phyloP scores from a whole-genome alignment of 495 filamentous ascomycete genomes.

The Tetracladium setigerum region DNA sequence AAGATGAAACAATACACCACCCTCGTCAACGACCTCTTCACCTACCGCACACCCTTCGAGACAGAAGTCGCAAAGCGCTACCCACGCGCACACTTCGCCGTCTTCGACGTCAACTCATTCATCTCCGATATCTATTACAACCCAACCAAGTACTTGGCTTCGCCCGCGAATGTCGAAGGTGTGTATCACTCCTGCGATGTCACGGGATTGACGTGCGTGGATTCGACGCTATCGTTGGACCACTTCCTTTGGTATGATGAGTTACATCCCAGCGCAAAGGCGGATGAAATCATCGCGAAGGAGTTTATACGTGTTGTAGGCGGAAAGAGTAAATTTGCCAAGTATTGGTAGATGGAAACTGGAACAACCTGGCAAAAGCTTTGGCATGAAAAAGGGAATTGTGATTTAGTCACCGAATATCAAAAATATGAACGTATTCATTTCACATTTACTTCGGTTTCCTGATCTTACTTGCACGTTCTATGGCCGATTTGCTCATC shows the following conservation, averaged over 20 bases:
- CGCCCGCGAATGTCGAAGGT: conserved; percentile 55
- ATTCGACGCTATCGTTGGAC: conserved; percentile 17
- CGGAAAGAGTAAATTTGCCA: conserved; percentile 50
- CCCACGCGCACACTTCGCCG: conserved; percentile 50
- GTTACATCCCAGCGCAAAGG: conserved; percentile 58
- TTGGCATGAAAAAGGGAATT: no score
- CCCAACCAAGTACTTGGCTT: conserved; percentile 50
- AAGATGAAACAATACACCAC: conserved; percentile 58
- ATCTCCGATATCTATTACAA: conserved; percentile 55
- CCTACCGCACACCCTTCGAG: conserved; percentile 53
- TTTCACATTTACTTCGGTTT: no score
- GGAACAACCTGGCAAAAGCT: no score
- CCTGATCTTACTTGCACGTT: no score
- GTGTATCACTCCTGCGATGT: conserved; percentile 45
- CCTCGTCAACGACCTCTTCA: conserved; percentile 51
- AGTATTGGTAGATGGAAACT: conserved; percentile 34
- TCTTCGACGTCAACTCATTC: conserved; percentile 58
- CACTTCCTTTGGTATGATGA: conserved; percentile 51
- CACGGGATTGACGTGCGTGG: conserved; percentile 23
- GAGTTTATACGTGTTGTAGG: conserved; percentile 54
- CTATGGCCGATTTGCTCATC: no score
- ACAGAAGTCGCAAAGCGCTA: conserved; percentile 42
- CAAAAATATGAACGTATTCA: no score
- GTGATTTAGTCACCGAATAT: no score
- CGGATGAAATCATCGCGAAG: conserved; percentile 44